Percentiles rank a stretch among this genome's conserved stretches.
These are phyloP conservation scores for Fusarium drepaniforme DNA, from an alignment of 2,329 filamentous ascomycete species.

Conservation along the genomic window DNA sequence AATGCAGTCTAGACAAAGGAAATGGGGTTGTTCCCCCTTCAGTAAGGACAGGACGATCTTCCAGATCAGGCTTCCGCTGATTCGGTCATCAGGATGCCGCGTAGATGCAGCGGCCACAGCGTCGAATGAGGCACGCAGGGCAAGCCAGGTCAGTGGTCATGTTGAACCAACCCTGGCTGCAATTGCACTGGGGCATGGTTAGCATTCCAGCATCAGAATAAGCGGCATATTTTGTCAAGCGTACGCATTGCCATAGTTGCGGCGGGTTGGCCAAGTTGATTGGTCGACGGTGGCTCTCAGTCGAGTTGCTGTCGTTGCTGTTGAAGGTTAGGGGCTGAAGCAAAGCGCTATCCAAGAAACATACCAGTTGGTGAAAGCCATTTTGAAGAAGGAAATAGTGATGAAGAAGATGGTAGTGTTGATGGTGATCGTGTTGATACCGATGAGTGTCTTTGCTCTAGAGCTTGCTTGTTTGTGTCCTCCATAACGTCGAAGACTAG, in stretches of 20 bases:
- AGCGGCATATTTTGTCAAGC: not conserved
- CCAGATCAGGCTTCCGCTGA: not conserved
- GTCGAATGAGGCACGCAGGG: not conserved
- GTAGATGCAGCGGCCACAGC: conserved; percentile 40
- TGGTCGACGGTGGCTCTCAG: conserved; percentile 4
- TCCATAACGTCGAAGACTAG: not conserved
- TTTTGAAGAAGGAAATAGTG: not conserved
- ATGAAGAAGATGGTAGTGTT: not conserved
- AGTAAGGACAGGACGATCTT: not conserved
- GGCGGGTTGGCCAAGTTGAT: not conserved
- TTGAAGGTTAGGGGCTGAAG: not conserved
- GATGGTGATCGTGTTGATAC: not conserved
- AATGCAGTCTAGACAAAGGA: not conserved
- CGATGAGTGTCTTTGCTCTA: not conserved
- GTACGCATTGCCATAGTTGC: conserved; percentile 19
- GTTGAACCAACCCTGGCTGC: not conserved
- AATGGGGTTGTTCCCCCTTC: not conserved
- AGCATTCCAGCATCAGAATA: not conserved
- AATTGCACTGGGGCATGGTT: not conserved
- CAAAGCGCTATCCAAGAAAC: too few species aligned
- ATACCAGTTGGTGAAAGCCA: conserved; percentile 18
- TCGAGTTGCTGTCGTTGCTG: conserved; percentile 7
- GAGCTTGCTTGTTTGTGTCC: not conserved
- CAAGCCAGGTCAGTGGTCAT: not conserved
- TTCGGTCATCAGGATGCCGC: not conserved